phyloP scores from a whole-genome alignment of 257 asterid species.

The Nicotiana attenuata region DNA sequence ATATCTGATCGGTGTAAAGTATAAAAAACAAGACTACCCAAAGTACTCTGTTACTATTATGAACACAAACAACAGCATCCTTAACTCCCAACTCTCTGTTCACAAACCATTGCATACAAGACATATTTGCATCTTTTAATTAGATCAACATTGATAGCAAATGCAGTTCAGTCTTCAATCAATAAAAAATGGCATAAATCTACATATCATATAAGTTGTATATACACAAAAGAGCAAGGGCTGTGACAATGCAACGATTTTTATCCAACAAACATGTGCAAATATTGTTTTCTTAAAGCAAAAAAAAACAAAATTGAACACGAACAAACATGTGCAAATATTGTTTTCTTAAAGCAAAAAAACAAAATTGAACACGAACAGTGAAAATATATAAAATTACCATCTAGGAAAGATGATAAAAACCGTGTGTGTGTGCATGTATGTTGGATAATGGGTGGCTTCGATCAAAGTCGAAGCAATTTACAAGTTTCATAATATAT shows the following conservation, averaged over 20 bases:
- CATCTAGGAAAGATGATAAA: background rate
- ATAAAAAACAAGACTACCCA: background rate
- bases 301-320: no score
- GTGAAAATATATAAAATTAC: background rate
- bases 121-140: background rate
- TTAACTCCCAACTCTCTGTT: background rate
- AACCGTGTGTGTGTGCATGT: background rate
- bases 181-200: background rate
- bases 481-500: background rate
- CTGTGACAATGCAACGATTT: background rate
- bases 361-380: background rate
- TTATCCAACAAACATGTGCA: background rate
- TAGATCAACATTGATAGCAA: background rate
- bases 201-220: background rate
- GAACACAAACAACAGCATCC: background rate
- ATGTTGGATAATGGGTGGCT: background rate
- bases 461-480: background rate
- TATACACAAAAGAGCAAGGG: background rate
- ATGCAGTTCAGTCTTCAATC: background rate
- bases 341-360: background rate
- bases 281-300: background rate
- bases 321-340: background rate
- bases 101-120: background rate
- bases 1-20: background rate
- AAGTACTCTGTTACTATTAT: background rate